Percentiles rank a stretch among this genome's conserved stretches.
Conservation (phyloP, 768 basidiomycete genomes). For the Mycena vulgaris region DNA sequence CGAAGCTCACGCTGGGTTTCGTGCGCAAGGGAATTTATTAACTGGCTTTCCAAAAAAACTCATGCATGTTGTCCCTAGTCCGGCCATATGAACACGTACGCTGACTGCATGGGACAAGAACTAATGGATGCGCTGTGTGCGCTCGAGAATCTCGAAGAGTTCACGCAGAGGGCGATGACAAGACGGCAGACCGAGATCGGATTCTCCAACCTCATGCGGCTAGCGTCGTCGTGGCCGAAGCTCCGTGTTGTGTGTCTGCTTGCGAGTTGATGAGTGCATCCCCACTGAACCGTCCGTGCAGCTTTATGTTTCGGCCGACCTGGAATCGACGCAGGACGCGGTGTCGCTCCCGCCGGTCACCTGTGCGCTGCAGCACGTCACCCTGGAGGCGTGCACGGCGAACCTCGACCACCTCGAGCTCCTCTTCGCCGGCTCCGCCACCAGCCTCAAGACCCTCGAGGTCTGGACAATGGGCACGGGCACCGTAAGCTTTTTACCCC, state of each 20-base stretch:
- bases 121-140: conserved; percentile 2
- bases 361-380: conserved; percentile 13
- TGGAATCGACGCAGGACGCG: not conserved
- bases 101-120: not conserved
- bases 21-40: not conserved
- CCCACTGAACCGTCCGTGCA: not conserved
- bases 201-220: not conserved
- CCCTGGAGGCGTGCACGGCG: conserved; percentile 21
- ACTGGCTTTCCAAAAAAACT: not conserved
- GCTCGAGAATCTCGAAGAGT: conserved; percentile 9
- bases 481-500: not conserved
- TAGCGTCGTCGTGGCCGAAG: conserved; percentile 2
- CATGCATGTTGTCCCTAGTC: not conserved
- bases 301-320: conserved; percentile 8
- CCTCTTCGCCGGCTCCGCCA: conserved; percentile 25
- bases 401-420: conserved; percentile 5
- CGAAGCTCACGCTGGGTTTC: conserved; percentile 10
- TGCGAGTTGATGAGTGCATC: no score
- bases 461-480: conserved; percentile 14
- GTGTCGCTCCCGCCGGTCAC: conserved; percentile 37
- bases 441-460: conserved; percentile 23
- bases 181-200: not conserved
- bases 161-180: conserved; percentile 4
- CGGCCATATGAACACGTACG: not conserved
- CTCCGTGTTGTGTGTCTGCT: not conserved